These are phyloP conservation scores for Quercus rubra DNA, from an alignment of 306 rosid genomes.

Conservation along the genomic window DNA sequence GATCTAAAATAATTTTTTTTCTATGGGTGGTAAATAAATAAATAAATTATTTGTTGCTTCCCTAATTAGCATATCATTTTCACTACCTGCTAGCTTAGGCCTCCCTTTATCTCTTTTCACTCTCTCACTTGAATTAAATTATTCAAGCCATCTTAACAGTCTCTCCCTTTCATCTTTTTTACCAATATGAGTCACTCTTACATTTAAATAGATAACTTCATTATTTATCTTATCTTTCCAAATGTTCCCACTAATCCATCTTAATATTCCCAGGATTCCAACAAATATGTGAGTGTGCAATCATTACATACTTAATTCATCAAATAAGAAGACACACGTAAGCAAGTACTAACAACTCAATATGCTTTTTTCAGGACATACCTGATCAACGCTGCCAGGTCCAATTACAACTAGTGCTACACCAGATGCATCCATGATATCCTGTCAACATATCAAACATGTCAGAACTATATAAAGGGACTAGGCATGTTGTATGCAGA, in stretches of 20 bases:
- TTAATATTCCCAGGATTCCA: background rate
- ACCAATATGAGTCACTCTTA: too few species aligned
- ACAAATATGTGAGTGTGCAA: background rate
- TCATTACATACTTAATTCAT: background rate
- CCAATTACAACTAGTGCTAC: conserved; percentile 88
- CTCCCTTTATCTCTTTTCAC: too few species aligned
- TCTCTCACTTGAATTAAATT: too few species aligned
- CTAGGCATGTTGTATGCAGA: background rate
- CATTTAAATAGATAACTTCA: too few species aligned
- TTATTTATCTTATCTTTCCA: too few species aligned
- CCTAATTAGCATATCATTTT: too few species aligned
- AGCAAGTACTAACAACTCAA: background rate
- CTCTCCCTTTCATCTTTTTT: too few species aligned
- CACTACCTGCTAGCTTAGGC: too few species aligned
- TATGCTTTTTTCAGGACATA: conserved; percentile 8
- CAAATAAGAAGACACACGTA: background rate
- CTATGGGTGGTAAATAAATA: too few species aligned
- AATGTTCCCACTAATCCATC: too few species aligned
- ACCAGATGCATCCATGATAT: conserved; percentile 76
- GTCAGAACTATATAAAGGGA: conserved; percentile 1
- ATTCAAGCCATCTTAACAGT: too few species aligned
- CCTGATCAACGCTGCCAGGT: conserved; percentile 90
- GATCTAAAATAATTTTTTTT: background rate
- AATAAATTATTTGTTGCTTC: too few species aligned
- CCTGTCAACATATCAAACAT: conserved; percentile 43